Base-by-base conservation (phyloP, 2,329 filamentous ascomycete genomes). In the Spiromastix sp. region DNA sequence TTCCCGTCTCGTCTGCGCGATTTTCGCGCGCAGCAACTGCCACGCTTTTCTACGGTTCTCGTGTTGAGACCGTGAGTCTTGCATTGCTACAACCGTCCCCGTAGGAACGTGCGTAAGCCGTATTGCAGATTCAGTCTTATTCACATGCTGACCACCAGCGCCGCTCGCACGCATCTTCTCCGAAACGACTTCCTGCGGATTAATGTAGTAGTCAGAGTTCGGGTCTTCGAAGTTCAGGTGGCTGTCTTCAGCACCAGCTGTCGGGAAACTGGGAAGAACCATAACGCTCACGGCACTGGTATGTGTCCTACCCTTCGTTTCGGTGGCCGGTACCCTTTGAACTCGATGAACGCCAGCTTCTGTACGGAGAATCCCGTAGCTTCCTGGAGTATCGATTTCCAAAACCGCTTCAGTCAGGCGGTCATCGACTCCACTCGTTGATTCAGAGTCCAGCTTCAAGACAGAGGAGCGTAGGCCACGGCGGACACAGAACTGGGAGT, bases 261-360 rank as follows among this genome's bases (percentile, higher is more conserved):
- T 63, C 0, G 83, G 77, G 37, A 96, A 80, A 32, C 79, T 85
- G 0, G 91, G 91, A 19, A 98, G 68, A 2, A 98, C 86, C 71
- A 94, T 82, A 1, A 98, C 84, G 4, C 83, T 85, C 3, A 86
- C 89, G 9, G 87, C 87, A 52, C 83, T 91, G 8, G 91, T 98
- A 59, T 98, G 91, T 11, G 85, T 91, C 18, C 91, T 78, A 2
- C 91, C 91, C 54, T 85, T 89, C 46, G 71, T 83, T 57, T 98
- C 91, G 1, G 91, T 98, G 8, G 79, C 79, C 2, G 91, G 91
- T 3, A 98, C 80, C 17, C 91, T 78, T 66, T 98, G 91, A 0
- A 98, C 91, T 18, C 91, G 77, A 57, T 98, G 91, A 46, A 98
- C 91, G 20, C 91, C 91, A 3, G 89, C 85, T 60, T 98, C 91